phyloP scores from a whole-genome alignment of 495 filamentous ascomycete genomes.

The Aspergillus affinis region DNA sequence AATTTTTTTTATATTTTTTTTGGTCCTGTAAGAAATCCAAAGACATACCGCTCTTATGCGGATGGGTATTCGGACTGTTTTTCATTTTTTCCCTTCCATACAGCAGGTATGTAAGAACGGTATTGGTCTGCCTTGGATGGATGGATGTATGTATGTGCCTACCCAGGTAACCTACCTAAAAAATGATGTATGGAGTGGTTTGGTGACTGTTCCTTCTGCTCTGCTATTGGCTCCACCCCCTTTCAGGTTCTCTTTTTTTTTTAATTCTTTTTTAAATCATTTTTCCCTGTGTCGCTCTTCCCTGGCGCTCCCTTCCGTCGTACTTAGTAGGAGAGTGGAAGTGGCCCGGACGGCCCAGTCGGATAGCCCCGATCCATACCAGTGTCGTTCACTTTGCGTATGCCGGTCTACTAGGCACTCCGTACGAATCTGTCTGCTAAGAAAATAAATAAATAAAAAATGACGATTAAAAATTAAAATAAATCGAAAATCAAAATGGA shows the following conservation, averaged over 20 bases:
- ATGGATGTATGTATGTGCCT: constrained; percentile 1
- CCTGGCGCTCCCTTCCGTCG: constrained; percentile 15
- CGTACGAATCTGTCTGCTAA: constrained; percentile 14
- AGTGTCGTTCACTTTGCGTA: constrained; percentile 12
- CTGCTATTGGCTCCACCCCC: constrained; percentile 34
- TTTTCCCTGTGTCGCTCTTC: constrained; percentile 2
- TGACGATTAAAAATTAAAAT: constrained; percentile 22
- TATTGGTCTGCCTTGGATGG: background rate
- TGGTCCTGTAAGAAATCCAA: constrained; percentile 9
- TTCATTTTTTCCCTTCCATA: constrained; percentile 5
- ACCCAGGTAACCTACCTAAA: background rate
- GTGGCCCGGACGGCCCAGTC: constrained; percentile 24
- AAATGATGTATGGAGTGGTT: constrained; percentile 13
- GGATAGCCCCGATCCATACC: constrained; percentile 33
- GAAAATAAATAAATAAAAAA: constrained; percentile 20
- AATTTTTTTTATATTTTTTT: background rate
- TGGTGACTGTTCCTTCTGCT: constrained; percentile 14
- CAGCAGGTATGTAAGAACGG: background rate
- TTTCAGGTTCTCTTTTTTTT: constrained; percentile 27
- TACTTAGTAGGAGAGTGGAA: constrained; percentile 14
- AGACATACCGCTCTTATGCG: constrained; percentile 13
- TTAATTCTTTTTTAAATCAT: constrained; percentile 14
- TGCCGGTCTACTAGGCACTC: constrained; percentile 6
- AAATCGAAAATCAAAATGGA: constrained; percentile 15
- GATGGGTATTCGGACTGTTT: constrained; percentile 13